Base-by-base conservation (phyloP, 176 grass and related monocot species). In the Zoysia japonica region DNA sequence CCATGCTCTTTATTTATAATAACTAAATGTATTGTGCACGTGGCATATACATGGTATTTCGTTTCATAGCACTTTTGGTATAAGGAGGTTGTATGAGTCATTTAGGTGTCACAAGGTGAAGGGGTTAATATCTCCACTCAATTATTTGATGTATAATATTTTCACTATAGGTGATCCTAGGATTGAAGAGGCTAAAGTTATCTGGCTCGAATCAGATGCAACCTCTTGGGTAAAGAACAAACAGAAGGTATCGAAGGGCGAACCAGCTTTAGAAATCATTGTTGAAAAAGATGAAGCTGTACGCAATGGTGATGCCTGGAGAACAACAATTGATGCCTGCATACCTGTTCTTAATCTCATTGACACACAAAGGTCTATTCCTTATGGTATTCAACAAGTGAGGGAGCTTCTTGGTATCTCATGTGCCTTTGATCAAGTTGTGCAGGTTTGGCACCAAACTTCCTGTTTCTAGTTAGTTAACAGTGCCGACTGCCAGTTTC, bases 351-450 rank as follows among this genome's bases (percentile, higher is more conserved):
- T 94, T 42, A 71, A 89, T 50, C 95, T 98, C 44, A 92, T 98
- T 60, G 92, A 98, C 65, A 92, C 88, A 74, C 84, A 61, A 43
- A 78, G 92, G 61, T 98, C 95, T 61, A 85, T 86, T 45, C 95
- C 95, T 79, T 92, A 91, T 63, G 91, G 89, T 67, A 89, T 98
- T 77, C 95, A 94, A 72, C 87, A 94, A 88, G 63, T 92, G 79
- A 87, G 55, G 72, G 85, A 98, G 85, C 87, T 90, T 77, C 67
- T 98, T 85, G 95, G 95, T 67, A 98, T 94, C 77, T 94, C 95
- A 80, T 94, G 92, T 80, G 88, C 95, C 51, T 98, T 98, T 85
- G 95, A 98, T 68, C 95, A 98, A 94, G 80, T 89, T 44, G 90
- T 92, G 71, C 89, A 94, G 95, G 95, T 98, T 76, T 78, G 82